Percentiles rank a stretch among this genome's conserved stretches.
phyloP scores from a whole-genome alignment of 495 filamentous ascomycete genomes.

The Paragyromitra xinjiangensis region DNA sequence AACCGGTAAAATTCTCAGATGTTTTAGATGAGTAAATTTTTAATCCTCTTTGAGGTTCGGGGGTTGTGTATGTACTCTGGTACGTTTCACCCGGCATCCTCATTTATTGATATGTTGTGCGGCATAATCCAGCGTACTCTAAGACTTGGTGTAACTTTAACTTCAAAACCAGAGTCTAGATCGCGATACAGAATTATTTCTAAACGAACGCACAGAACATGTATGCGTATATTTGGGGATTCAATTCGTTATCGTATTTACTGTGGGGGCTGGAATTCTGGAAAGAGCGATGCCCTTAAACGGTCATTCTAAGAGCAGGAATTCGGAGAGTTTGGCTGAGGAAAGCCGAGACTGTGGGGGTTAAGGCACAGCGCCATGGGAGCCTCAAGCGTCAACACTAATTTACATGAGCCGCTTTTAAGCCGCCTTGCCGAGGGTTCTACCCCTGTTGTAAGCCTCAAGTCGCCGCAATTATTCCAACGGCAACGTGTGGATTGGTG shows the following conservation, averaged over 20 bases:
- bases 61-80: constrained; percentile 9
- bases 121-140: constrained; percentile 30
- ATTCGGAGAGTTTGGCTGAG: constrained; percentile 18
- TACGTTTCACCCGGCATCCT: constrained; percentile 44
- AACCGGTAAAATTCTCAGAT: constrained; percentile 12
- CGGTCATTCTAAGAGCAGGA: background rate
- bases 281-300: constrained; percentile 10
- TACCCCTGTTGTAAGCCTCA: constrained; percentile 42
- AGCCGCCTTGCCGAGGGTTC: constrained; percentile 41
- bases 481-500: background rate
- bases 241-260: constrained; percentile 4
- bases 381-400: constrained; percentile 38
- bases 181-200: constrained; percentile 10
- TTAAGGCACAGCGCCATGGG: constrained; percentile 19
- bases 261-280: constrained; percentile 14
- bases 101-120: constrained; percentile 15
- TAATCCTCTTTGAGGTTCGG: constrained; percentile 11
- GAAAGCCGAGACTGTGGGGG: constrained; percentile 31
- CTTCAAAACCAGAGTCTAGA: constrained; percentile 2
- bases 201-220: constrained; percentile 9
- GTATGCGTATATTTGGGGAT: background rate
- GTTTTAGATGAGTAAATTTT: constrained; percentile 20
- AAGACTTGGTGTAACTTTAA: constrained; percentile 32
- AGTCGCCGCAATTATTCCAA: constrained; percentile 19
- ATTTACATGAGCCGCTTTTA: constrained; percentile 49